phyloP scores from a whole-genome alignment of 768 basidiomycete genomes.

The Phaffia tasmanica region DNA sequence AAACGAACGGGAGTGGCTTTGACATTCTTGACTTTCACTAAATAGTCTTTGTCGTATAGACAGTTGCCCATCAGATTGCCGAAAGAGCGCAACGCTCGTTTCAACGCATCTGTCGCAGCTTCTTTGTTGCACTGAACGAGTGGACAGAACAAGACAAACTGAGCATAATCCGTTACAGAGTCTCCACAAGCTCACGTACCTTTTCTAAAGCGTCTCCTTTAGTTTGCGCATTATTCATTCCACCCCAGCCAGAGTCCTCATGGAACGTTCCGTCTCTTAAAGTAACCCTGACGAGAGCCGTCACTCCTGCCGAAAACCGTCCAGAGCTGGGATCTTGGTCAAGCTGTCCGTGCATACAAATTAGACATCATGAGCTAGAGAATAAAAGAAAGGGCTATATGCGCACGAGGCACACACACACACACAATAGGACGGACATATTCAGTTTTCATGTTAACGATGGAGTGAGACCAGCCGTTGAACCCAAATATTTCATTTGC shows the following conservation, averaged over 20 bases:
- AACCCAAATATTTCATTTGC: slow-evolving; percentile 96
- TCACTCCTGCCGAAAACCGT: slow-evolving; percentile 57
- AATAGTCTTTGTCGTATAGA: slow-evolving; percentile 87
- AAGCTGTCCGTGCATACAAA: slow-evolving; percentile 41
- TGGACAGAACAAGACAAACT: background rate
- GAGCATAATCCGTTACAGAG: background rate
- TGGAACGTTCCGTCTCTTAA: slow-evolving; percentile 77
- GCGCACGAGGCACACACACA: slow-evolving; percentile 30
- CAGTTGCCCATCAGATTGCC: slow-evolving; percentile 94
- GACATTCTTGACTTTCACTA: slow-evolving; percentile 73
- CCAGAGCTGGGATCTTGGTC: slow-evolving; percentile 60
- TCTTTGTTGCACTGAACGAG: slow-evolving; percentile 86
- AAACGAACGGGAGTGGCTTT: slow-evolving; percentile 67
- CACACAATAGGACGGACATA: slow-evolving; percentile 37
- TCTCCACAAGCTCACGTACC: slow-evolving; percentile 43
- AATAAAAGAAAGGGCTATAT: background rate
- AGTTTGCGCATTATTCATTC: slow-evolving; percentile 68
- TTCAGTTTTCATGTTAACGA: slow-evolving; percentile 55
- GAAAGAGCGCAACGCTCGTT: slow-evolving; percentile 80
- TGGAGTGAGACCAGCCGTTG: slow-evolving; percentile 82
- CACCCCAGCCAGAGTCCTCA: slow-evolving; percentile 88
- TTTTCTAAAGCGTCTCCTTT: slow-evolving; percentile 86
- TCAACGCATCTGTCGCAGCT: slow-evolving; percentile 87
- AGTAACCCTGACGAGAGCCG: slow-evolving; percentile 76
- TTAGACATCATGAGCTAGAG: background rate